Evolutionary conservation across 257 asterid genomes (phyloP).

Genomic region (Solanum chmielewskii): DNA sequence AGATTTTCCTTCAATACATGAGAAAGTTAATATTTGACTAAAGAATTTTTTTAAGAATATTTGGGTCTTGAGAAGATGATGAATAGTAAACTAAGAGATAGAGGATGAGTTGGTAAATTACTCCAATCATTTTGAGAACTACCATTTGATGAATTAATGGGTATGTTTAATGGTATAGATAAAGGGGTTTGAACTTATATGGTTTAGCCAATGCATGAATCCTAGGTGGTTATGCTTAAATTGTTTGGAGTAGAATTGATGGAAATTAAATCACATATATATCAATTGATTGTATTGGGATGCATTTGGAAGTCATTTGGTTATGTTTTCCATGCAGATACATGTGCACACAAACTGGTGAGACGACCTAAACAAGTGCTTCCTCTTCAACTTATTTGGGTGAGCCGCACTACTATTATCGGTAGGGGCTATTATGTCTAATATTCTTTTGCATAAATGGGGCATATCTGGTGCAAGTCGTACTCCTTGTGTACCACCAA

Average conservation of each 20-base stretch:
- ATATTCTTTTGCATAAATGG: not conserved
- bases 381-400: not conserved
- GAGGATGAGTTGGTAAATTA: not conserved
- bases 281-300: not conserved
- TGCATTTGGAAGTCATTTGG: not conserved
- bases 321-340: not conserved
- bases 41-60: not conserved
- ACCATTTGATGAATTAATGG: not conserved
- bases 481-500: not conserved
- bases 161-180: not conserved
- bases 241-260: not conserved
- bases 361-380: not conserved
- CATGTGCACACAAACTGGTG: not conserved
- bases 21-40: not conserved
- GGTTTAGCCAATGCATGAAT: not conserved
- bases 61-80: not conserved
- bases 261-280: not conserved
- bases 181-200: not conserved
- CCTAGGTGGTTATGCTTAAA: not conserved
- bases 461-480: not conserved
- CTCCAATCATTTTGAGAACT: not conserved
- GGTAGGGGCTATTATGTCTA: not conserved
- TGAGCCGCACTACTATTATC: not conserved
- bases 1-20: not conserved
- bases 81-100: not conserved